Base-by-base conservation (phyloP, 768 basidiomycete genomes). In the Mycena albidolilacea region DNA sequence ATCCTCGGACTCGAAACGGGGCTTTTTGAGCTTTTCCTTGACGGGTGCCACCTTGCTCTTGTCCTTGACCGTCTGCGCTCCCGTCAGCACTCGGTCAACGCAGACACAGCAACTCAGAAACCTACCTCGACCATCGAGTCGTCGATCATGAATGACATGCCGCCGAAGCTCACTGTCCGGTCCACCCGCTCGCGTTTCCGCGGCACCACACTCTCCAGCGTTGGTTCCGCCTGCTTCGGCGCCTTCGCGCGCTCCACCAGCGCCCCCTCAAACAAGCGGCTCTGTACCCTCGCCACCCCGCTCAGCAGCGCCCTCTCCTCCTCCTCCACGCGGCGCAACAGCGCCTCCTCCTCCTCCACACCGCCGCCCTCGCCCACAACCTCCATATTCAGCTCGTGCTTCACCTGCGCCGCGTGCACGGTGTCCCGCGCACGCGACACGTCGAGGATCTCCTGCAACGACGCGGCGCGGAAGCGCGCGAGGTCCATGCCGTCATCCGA, bases 201-300 rank as follows among this genome's bases (percentile, higher is more conserved):
- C 23, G 87, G 60, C 44, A 84, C 83, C 48, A 19, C 35, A 78
- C 78, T 89, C 70, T 87, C 86, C 10, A 80, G 71, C 2, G 12
- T 17, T 15, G 85, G 4, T 15, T 85, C 86, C 55, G 87, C 88
- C 43, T 88, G 80, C 52, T 81, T 79, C 70, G 85, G 85, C 55
- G 79, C 80, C 71, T 84, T 83, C 39, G 52, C 46, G 54, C 78
- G 80, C 52, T 81, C 64, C 30, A 88, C 73, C 60, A 88, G 41
- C 72, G 83, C 83, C 10, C 90, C 91, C 70, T 92, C 90, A 69
- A 91, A 92, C 21, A 91, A 77, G 41, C 90, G 83, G 59, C 87
- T 88, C 69, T 87, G 86, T 19, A 92, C 90, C 67, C 87, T 87
- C 8, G 89, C 90, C n/a, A 90, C 82, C 7, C 90, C 90, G 35